Base-by-base conservation (phyloP, 176 grass and related monocot species). In the Triticum aestivum region DNA sequence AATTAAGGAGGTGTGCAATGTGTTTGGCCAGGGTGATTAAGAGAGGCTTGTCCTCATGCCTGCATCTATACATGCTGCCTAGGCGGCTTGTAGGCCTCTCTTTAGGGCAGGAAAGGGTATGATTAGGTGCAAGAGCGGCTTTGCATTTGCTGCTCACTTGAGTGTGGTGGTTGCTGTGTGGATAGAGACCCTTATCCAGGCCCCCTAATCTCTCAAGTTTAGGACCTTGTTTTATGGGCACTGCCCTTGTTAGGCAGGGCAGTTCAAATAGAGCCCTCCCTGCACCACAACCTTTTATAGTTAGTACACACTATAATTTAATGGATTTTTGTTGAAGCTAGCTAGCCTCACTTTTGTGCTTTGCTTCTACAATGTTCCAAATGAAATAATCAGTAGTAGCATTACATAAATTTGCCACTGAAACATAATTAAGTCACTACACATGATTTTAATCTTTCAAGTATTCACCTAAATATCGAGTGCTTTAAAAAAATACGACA, bases 101-200 rank as follows among this genome's bases (percentile, higher is more conserved):
- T 83, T 83, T 87, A 58, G 27, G 61, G 61, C 49, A 69, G 9
- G 70, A 85, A 77, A 69, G 87, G 67, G 37, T 73, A 77, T 80
- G 86, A 72, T 91, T 91, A 93, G 91, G 91, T 91, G 84, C 61
- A 15, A 77, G 39, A 66, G 11, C 82, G 38, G 51, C 75, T 78
- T 75, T 75, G 82, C 82, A 72, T 83, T 73, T 73, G 67, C 83
- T 79, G 3, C 70, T 75, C 3, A 12, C 23, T 75, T 82, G 80
- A 83, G 91, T 91, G 89, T 86, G 84, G 91, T 95, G 77, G 93
- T 93, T 95, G 93, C 78, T 42, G 26, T 83, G 35, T 24, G 58
- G 75, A 81, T 65, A 92, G 87, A 89, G 86, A 86, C 83, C 68
- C 88, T 84, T 75, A 90, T 81, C 75, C 35, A 63, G 77, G 59